A percentile compares a stretch with the other conserved stretches of the same genome.
phyloP scores from a whole-genome alignment of 2,329 filamentous ascomycete species.

The Ophiostoma novo-ulmi region DNA sequence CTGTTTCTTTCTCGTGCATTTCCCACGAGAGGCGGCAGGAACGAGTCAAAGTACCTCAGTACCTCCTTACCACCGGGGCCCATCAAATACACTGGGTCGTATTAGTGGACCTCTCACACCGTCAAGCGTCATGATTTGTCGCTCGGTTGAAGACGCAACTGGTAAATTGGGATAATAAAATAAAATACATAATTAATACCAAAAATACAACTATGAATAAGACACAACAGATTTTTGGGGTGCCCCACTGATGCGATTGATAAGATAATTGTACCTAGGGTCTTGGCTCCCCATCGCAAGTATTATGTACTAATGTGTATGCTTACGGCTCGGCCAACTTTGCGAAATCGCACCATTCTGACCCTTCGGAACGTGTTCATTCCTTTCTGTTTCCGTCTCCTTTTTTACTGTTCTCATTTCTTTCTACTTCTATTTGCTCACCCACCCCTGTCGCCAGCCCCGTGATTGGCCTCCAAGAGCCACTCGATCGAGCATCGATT shows the following conservation, averaged over 20 bases:
- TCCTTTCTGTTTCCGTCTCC: conserved; percentile 1
- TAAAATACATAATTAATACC: conserved; percentile 17
- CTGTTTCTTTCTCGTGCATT: neutral
- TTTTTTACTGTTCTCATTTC: neutral
- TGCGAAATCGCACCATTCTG: conserved; percentile 25
- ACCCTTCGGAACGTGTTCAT: conserved; percentile 16
- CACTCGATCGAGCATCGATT: conserved; percentile 17
- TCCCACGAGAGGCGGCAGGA: neutral
- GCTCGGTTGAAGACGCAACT: conserved; percentile 9
- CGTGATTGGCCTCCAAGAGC: conserved; percentile 22
- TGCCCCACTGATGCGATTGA: conserved; percentile 30
- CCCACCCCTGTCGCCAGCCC: conserved; percentile 15
- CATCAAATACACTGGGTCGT: conserved; percentile 16
- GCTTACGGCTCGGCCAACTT: neutral
- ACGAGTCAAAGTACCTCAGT: neutral
- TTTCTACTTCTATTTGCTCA: neutral
- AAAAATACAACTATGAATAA: neutral
- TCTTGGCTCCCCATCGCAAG: conserved; percentile 14
- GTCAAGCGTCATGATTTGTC: conserved; percentile 21
- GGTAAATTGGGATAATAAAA: neutral
- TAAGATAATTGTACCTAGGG: conserved; percentile 30
- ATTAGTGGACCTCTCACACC: neutral
- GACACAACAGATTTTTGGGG: neutral
- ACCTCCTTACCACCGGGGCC: conserved; percentile 15
- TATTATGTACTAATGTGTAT: neutral